Percentiles rank a stretch among this genome's conserved stretches.
Evolutionary conservation across 2,329 filamentous ascomycete genomes (phyloP).

Genomic region (Paraconiothyrium sp.): DNA sequence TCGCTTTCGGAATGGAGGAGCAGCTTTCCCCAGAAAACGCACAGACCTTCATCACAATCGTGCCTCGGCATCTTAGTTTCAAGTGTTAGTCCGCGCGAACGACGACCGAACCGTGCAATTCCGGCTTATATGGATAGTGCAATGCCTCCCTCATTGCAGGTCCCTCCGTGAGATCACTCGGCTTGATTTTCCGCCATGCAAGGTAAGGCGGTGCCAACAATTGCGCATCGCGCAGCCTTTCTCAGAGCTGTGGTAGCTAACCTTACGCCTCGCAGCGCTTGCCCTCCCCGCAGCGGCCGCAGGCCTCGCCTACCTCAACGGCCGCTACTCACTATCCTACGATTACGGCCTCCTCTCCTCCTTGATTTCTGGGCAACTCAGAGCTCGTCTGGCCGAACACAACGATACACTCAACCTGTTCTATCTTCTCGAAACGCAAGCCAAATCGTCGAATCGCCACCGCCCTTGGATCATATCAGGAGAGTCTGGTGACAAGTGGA

Average conservation of each 20-base stretch:
- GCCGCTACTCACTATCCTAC: slow-evolving; percentile 70
- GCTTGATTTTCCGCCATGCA: slow-evolving; percentile 1
- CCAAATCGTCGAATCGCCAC: slow-evolving; percentile 35
- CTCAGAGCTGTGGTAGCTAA: background rate
- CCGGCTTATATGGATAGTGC: slow-evolving; percentile 1
- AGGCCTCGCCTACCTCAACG: slow-evolving; percentile 70
- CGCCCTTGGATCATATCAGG: slow-evolving; percentile 43
- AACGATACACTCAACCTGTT: slow-evolving; percentile 69
- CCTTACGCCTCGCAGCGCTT: slow-evolving; percentile 29
- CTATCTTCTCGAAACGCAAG: slow-evolving; percentile 46
- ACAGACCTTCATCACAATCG: background rate
- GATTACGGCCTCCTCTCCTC: slow-evolving; percentile 69
- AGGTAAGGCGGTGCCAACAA: background rate
- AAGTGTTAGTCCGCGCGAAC: slow-evolving; percentile 5
- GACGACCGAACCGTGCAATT: slow-evolving; percentile 1
- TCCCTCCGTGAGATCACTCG: background rate
- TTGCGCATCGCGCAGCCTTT: background rate
- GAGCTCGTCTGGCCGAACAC: slow-evolving; percentile 59
- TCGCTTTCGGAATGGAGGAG: background rate
- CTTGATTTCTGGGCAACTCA: slow-evolving; percentile 58
- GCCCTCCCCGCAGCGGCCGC: slow-evolving; percentile 49
- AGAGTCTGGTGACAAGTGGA: slow-evolving; percentile 42
- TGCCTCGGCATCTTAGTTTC: slow-evolving; percentile 11
- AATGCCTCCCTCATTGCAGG: background rate
- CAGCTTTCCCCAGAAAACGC: slow-evolving; percentile 10